phyloP scores from a whole-genome alignment of 148 eudicot species.

The Heliamphora exappendiculata region DNA sequence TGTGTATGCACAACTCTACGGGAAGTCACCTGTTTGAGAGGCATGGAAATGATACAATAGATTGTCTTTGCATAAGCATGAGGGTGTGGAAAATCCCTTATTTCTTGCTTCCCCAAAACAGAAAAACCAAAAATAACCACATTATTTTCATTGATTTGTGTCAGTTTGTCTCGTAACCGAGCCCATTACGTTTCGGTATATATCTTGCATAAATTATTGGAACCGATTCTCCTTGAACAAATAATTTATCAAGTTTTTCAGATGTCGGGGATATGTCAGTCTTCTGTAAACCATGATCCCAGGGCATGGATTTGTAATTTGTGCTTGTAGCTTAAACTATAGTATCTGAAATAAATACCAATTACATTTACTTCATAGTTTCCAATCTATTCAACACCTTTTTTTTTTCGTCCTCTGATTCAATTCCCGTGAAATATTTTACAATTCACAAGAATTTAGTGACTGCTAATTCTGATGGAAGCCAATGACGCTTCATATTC shows the following conservation, averaged over 20 bases:
- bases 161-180: background rate
- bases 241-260: background rate
- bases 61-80: background rate
- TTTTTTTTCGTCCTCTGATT: background rate
- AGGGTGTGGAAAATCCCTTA: background rate
- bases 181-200: background rate
- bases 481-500: background rate
- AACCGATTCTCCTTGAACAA: background rate
- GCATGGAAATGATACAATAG: background rate
- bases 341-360: background rate
- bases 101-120: background rate
- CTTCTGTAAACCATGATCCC: background rate
- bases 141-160: background rate
- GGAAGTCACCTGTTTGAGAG: constrained; percentile 7
- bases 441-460: background rate
- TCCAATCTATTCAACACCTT: background rate
- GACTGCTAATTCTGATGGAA: background rate
- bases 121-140: background rate
- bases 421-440: background rate
- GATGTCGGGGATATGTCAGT: background rate
- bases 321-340: background rate
- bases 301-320: constrained; percentile 3
- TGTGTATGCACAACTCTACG: constrained; percentile 44
- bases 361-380: background rate
- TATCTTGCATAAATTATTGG: background rate